Evolutionary conservation across 768 basidiomycete genomes (phyloP).

Genomic region (Kwoniella heveanensis): DNA sequence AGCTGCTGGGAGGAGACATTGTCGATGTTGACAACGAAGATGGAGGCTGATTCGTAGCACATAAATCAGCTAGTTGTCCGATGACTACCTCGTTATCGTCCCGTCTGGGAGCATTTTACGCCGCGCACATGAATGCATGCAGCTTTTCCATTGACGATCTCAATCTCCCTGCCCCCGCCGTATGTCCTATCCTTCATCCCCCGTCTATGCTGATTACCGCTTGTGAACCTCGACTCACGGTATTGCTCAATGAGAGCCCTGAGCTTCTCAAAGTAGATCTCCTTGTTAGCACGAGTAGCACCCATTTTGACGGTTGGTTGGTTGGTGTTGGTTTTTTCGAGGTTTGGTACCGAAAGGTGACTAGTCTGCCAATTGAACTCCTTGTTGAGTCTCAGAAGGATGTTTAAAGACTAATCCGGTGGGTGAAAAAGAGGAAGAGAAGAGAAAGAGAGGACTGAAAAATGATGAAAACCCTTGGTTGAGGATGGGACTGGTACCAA

Average conservation of each 20-base stretch:
- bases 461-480: constrained; percentile 1
- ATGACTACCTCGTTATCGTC: too few species aligned
- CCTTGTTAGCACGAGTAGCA: constrained; percentile 85
- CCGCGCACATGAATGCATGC: too few species aligned
- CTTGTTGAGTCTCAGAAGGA: constrained; percentile 46
- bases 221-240: constrained; percentile 63
- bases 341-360: constrained; percentile 8
- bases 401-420: constrained; percentile 53
- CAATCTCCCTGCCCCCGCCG: too few species aligned
- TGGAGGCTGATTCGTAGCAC: too few species aligned
- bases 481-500: background rate
- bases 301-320: constrained; percentile 69
- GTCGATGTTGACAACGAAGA: constrained; percentile 99
- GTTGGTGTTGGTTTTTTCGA: constrained; percentile 27
- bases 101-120: too few species aligned
- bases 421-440: constrained; percentile 10
- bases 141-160: too few species aligned
- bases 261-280: constrained; percentile 87
- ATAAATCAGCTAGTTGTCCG: too few species aligned
- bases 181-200: too few species aligned
- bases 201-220: background rate
- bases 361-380: constrained; percentile 54
- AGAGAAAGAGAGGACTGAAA: constrained; percentile 11
- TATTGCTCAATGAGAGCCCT: constrained; percentile 87
- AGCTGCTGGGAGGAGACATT: constrained; percentile 99